phyloP scores from a whole-genome alignment of 2,329 filamentous ascomycete species.

The Hypocreales sp. region DNA sequence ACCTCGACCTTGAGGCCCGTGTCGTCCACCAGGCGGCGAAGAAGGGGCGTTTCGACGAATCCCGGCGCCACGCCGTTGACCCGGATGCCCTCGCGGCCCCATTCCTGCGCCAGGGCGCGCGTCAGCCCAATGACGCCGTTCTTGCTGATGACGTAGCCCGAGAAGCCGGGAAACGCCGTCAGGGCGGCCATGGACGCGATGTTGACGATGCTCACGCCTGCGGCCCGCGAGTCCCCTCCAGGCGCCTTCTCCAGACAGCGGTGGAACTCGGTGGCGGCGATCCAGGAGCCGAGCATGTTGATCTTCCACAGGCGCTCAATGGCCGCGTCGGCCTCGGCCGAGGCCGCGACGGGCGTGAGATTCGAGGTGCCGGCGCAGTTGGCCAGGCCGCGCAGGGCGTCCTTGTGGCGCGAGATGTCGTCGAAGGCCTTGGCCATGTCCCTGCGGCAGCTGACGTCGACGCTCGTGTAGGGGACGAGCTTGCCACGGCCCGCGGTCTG shows the following conservation, averaged over 20 bases:
- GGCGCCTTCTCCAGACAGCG: not conserved
- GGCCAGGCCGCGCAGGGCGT: not conserved
- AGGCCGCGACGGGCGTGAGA: not conserved
- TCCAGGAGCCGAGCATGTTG: slow-evolving; percentile 2
- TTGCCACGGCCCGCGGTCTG: not conserved
- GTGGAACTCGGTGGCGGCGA: slow-evolving; percentile 2
- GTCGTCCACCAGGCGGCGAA: too few species aligned
- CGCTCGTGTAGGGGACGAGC: not conserved
- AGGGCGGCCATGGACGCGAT: slow-evolving; percentile 2
- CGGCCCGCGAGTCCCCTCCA: not conserved
- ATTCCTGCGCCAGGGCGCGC: slow-evolving; percentile 1
- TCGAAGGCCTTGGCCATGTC: not conserved
- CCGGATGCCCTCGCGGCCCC: slow-evolving; percentile 12
- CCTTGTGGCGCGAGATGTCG: not conserved
- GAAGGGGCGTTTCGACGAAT: slow-evolving; percentile 36
- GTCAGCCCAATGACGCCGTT: slow-evolving; percentile 2
- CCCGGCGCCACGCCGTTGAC: slow-evolving; percentile 48
- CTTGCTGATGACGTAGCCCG: slow-evolving; percentile 1
- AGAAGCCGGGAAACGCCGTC: not conserved
- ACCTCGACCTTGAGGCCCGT: slow-evolving; percentile 11
- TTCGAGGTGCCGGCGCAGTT: slow-evolving; percentile 1
- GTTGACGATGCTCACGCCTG: slow-evolving; percentile 1
- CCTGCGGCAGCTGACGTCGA: not conserved
- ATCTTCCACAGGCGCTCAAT: slow-evolving; percentile 1
- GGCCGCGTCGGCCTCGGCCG: not conserved